Evolutionary conservation across 2,329 filamentous ascomycete species (phyloP).

Genomic region (Westerdykella sp.): DNA sequence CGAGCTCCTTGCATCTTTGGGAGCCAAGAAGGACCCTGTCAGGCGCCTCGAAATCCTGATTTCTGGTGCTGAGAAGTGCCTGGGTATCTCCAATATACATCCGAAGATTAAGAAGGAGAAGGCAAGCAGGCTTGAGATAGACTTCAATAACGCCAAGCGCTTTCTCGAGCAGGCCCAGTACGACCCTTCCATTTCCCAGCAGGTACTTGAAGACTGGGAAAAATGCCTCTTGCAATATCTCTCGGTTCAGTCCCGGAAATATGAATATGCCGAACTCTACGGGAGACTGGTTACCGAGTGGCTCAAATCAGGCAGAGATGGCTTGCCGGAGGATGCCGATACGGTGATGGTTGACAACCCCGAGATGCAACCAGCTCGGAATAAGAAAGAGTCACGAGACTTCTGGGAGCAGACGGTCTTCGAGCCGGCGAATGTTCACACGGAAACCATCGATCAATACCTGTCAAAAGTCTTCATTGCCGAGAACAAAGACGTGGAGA

Average conservation of each 20-base stretch:
- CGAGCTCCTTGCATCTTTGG: conserved; percentile 8
- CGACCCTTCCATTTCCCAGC: conserved; percentile 32
- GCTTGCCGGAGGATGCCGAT: not conserved
- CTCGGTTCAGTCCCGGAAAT: conserved; percentile 32
- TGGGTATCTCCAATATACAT: conserved; percentile 13
- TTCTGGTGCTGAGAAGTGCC: conserved; percentile 24
- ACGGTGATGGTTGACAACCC: conserved; percentile 27
- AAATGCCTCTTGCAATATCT: conserved; percentile 25
- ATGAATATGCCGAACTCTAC: conserved; percentile 31
- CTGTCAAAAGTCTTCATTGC: conserved; percentile 19
- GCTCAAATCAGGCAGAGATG: conserved; percentile 24
- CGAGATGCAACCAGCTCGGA: conserved; percentile 12
- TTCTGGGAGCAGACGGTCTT: conserved; percentile 31
- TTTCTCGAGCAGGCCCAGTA: conserved; percentile 34
- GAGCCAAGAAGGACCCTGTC: conserved; percentile 16
- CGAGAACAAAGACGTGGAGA: conserved; percentile 14
- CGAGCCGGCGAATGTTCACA: conserved; percentile 20
- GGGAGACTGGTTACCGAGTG: conserved; percentile 34
- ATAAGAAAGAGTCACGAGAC: conserved; percentile 20
- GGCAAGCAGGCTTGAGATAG: conserved; percentile 18
- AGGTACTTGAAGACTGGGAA: conserved; percentile 30
- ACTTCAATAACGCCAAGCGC: conserved; percentile 29
- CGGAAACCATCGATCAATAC: conserved; percentile 16
- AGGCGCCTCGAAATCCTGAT: conserved; percentile 20
- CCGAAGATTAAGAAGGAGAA: conserved; percentile 8